Base-by-base conservation (phyloP, 306 rosid genomes). In the Boehmeria nivea region DNA sequence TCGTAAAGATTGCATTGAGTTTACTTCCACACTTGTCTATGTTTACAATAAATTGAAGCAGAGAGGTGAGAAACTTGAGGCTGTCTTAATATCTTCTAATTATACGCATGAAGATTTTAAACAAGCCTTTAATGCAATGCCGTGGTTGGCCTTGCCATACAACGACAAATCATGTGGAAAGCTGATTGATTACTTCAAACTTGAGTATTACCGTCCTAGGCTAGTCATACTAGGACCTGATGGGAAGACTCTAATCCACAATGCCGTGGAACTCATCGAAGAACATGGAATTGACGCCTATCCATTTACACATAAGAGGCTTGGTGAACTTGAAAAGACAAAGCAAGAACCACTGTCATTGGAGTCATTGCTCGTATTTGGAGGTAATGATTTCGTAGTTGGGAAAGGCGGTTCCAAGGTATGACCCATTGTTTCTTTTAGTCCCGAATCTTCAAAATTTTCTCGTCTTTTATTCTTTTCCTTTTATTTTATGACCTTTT, bases 1-100 rank as follows among this genome's bases (percentile, higher is more conserved):
- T 24, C 17, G 12, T 31, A 22, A 25, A 27, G 18, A 25, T 10
- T n/a, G n/a, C n/a, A n/a, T n/a, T 23, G 26, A 27, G 18, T 36
- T 38, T n/a, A n/a, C 63, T 15, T 34, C 65, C 33, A 31, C 20
- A 45, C 84, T 78, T 21, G n/a, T 67, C 49, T 66, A 67, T 20
- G 51, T 60, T 33, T 67, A 74, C 43, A 34, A 63, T 59, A 59
- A 39, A 43, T 48, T 78, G 28, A 71, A 71, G 64, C 72, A 46
- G 55, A 74, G 51, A 26, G 84, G 84, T 22, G 72, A 66, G 59
- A 60, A 17, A 17, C 74, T 78, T 70, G 84, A 78, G 73, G 43
- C 74, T 43, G 81, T 78, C 60, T 57, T 67, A 46, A 44, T 78
- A 50, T 31, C 84, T 34, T 44, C 66, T 0, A 75, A 71, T 11